Evolutionary conservation across 371 early-diverging fungal species (phyloP).

Genomic region (Funneliformis caledonium): DNA sequence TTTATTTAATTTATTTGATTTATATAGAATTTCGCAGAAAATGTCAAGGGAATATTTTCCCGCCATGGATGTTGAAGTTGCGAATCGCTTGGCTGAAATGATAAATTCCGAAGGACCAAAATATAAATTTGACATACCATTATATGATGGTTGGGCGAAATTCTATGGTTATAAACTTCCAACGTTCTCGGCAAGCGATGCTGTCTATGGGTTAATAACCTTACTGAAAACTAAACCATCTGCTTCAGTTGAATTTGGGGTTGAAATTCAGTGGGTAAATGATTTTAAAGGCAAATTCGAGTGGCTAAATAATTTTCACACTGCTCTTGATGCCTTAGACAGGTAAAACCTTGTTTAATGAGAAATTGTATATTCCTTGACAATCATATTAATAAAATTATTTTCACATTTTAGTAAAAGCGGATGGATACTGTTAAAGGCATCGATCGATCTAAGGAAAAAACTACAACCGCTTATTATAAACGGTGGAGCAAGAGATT

Average conservation of each 20-base stretch:
- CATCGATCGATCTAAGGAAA: constrained; percentile 19
- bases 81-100: neutral
- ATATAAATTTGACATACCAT: neutral
- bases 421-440: constrained; percentile 1
- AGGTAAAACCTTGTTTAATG: neutral
- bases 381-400: neutral
- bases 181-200: constrained; percentile 17
- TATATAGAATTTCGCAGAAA: neutral
- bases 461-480: constrained; percentile 9
- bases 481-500: neutral
- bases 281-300: neutral
- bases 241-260: neutral
- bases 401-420: neutral
- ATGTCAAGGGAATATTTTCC: constrained; percentile 11
- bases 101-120: constrained; percentile 16
- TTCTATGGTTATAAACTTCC: constrained; percentile 18
- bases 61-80: constrained; percentile 5
- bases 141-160: constrained; percentile 2
- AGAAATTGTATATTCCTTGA: neutral
- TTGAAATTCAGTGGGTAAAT: constrained; percentile 21
- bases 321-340: constrained; percentile 13
- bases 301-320: constrained; percentile 25
- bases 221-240: constrained; percentile 4
- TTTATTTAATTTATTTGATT: neutral
- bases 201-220: constrained; percentile 6